Evolutionary conservation across 176 grass and related monocot genomes (phyloP), one percentile per base, ranked within the genome.

Genomic region (Raddia distichophylla): DNA sequence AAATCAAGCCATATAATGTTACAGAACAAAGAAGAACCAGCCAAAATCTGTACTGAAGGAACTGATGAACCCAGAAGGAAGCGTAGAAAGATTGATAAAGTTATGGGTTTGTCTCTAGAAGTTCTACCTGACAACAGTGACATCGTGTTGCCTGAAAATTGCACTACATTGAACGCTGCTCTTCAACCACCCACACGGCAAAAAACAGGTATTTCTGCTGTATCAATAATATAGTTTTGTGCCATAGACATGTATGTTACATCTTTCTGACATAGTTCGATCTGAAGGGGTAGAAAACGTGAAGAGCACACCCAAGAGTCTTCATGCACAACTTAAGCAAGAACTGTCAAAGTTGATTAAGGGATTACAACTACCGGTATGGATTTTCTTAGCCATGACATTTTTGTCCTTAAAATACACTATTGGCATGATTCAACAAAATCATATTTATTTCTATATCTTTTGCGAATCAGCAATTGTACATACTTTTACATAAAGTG

Each of bases 291-390:
- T 42, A 45, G 56, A 80, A 90, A 91, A 83, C 27, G 67, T 87
- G 72, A 71, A 69, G 59, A 85, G 60, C 71, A 78, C 81, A 43
- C 95, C 88, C 19, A 91, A 85, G 75, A 85, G 51, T 73, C 80
- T 94, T 71, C 92, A 94, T 67, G 47, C 71, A 45, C 75, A 89
- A 83, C n/a, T 98, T 78, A 86, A 93, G 68, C 75, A 72, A 40
- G 75, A 93, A 77, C 49, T 98, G 27, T 84, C 89, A 80, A 82
- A 93, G 54, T 37, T 98, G 76, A 87, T 83, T 72, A 65, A 67
- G 52, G 87, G 82, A 63, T 82, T 92, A 50, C 52, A 85, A 48
- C 75, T 98, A 61, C 92, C 90, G 55, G 95, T 98, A 93, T 78
- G 85, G 8, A 71, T 65, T 64, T 70, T 51, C 49, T 65, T 51